phyloP scores from a whole-genome alignment of 805 yeast species.

The Cyberlindnera amylophila region DNA sequence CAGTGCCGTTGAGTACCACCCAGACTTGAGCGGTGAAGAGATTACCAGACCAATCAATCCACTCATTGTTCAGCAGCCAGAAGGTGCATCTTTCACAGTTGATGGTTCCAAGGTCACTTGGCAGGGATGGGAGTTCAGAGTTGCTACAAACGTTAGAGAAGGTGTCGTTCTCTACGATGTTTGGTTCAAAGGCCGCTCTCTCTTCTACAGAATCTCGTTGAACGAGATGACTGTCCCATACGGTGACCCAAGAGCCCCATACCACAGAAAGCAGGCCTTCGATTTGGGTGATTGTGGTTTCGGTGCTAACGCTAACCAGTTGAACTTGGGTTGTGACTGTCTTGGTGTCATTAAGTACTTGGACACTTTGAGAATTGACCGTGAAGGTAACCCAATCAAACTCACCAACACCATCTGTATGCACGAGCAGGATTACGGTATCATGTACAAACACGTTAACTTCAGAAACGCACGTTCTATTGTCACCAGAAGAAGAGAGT shows the following conservation, averaged over 20 bases:
- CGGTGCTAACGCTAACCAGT: slow-evolving; percentile 66
- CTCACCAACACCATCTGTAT: slow-evolving; percentile 71
- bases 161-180: slow-evolving; percentile 75
- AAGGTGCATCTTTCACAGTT: slow-evolving; percentile 68
- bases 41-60: slow-evolving; percentile 61
- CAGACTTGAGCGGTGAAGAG: slow-evolving; percentile 56
- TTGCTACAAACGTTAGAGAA: slow-evolving; percentile 67
- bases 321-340: slow-evolving; percentile 78
- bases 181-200: slow-evolving; percentile 70
- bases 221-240: slow-evolving; percentile 88
- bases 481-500: slow-evolving; percentile 69
- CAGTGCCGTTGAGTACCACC: slow-evolving; percentile 66
- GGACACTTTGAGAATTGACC: slow-evolving; percentile 54
- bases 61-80: slow-evolving; percentile 67
- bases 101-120: slow-evolving; percentile 61
- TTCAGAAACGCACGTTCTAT: slow-evolving; percentile 70
- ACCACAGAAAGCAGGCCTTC: slow-evolving; percentile 82
- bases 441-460: slow-evolving; percentile 75
- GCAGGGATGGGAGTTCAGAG: slow-evolving; percentile 85
- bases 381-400: slow-evolving; percentile 57
- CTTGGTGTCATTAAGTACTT: slow-evolving; percentile 73
- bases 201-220: slow-evolving; percentile 67
- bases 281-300: slow-evolving; percentile 85
- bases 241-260: slow-evolving; percentile 81
- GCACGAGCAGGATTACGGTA: slow-evolving; percentile 78